Conservation (phyloP, 176 grass and related monocot species). For the Zoysia japonica region DNA sequence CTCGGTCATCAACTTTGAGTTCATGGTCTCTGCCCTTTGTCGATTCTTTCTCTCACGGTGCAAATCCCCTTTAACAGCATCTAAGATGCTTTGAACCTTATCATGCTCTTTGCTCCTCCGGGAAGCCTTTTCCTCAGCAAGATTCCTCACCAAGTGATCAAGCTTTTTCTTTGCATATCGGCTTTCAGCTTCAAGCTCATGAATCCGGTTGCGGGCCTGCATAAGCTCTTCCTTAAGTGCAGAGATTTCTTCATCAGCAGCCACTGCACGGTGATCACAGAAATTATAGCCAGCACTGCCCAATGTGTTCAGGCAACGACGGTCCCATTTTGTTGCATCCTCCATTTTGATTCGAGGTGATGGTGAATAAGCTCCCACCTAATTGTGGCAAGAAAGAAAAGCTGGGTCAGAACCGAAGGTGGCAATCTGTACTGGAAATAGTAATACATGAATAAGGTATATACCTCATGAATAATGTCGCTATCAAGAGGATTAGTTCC, state of each 20-base stretch:
- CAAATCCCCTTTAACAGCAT: constrained; percentile 64
- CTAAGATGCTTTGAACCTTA: constrained; percentile 51
- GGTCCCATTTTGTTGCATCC: constrained; percentile 81
- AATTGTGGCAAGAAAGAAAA: constrained; percentile 33
- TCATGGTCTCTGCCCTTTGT: constrained; percentile 61
- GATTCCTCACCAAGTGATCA: constrained; percentile 57
- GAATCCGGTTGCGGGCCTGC: constrained; percentile 45
- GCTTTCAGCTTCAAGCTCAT: constrained; percentile 60
- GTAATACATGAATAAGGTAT: constrained; percentile 23
- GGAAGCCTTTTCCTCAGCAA: constrained; percentile 60
- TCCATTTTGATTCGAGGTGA: constrained; percentile 72
- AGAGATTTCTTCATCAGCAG: constrained; percentile 50
- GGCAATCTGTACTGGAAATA: constrained; percentile 2
- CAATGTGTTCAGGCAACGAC: not conserved
- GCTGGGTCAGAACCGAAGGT: constrained; percentile 29
- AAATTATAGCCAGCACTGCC: constrained; percentile 4
- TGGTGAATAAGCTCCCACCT: constrained; percentile 63
- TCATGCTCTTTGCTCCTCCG: constrained; percentile 77
- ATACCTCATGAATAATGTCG: constrained; percentile 57
- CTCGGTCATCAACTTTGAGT: constrained; percentile 57
- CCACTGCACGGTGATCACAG: constrained; percentile 13
- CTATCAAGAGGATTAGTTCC: constrained; percentile 42
- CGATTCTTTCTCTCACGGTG: constrained; percentile 59
- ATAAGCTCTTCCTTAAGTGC: constrained; percentile 53
- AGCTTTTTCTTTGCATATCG: constrained; percentile 59